Conservation (phyloP, 257 asterid genomes). For the Anisodus tanguticus region DNA sequence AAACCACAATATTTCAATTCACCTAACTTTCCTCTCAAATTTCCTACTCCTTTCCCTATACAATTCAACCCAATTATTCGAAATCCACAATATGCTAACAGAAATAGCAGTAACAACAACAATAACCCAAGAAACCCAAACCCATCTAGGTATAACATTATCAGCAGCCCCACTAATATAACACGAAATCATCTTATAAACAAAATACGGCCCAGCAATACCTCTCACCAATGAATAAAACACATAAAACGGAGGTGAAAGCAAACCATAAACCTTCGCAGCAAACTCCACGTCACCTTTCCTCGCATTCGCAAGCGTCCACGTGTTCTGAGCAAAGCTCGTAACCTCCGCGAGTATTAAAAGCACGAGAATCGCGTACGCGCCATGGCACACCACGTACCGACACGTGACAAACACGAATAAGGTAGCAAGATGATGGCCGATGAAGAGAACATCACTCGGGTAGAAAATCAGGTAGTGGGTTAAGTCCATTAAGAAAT, state of each 20-base stretch:
- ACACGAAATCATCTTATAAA: constrained; percentile 63
- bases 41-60: constrained; percentile 54
- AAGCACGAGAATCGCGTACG: constrained; percentile 72
- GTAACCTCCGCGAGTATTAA: constrained; percentile 84
- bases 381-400: constrained; percentile 72
- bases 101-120: constrained; percentile 71
- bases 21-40: constrained; percentile 53
- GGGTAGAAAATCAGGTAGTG: constrained; percentile 78
- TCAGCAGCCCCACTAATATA: constrained; percentile 69
- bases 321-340: constrained; percentile 82
- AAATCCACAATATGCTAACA: constrained; percentile 80
- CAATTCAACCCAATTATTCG: constrained; percentile 74
- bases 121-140: constrained; percentile 84
- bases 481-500: constrained; percentile 83
- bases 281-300: constrained; percentile 63
- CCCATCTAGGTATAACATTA: constrained; percentile 76
- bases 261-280: constrained; percentile 50
- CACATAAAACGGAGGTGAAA: constrained; percentile 89
- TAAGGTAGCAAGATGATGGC: constrained; percentile 81
- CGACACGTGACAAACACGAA: constrained; percentile 92
- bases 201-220: constrained; percentile 69
- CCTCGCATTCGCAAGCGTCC: constrained; percentile 84
- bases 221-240: constrained; percentile 81
- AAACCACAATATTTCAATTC: not conserved
- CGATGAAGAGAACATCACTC: constrained; percentile 74